Percentiles rank a stretch among this genome's conserved stretches.
These are phyloP conservation scores for Debaryomyces nepalensis DNA, from an alignment of 1,139 yeast species.

Conservation along the genomic window DNA sequence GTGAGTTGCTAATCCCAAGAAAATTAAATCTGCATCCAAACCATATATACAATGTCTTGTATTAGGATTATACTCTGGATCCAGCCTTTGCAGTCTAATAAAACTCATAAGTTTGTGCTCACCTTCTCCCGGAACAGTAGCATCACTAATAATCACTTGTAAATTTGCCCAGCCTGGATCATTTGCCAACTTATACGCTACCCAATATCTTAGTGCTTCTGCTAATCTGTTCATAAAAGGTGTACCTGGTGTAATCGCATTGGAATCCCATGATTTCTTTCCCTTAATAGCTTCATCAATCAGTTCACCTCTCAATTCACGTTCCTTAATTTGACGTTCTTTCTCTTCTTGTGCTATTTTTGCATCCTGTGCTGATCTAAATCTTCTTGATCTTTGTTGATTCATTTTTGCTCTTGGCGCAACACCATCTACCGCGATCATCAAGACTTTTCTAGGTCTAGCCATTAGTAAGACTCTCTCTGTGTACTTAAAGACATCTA, in stretches of 20 bases:
- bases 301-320: conserved; percentile 62
- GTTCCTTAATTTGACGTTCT: conserved; percentile 53
- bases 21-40: conserved; percentile 95
- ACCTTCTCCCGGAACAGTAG: conserved; percentile 99
- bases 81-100: conserved; percentile 83
- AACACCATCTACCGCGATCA: conserved; percentile 98
- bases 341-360: conserved; percentile 67
- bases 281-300: conserved; percentile 68
- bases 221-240: conserved; percentile 95
- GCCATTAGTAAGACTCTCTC: conserved; percentile 92
- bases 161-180: conserved; percentile 92
- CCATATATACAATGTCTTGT: conserved; percentile 95
- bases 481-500: conserved; percentile 87
- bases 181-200: conserved; percentile 79
- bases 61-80: conserved; percentile 85
- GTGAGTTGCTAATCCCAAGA: conserved; percentile 93
- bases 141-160: conserved; percentile 88
- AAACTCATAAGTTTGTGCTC: conserved; percentile 97
- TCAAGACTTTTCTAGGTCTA: conserved; percentile 86
- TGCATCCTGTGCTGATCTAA: conserved; percentile 94
- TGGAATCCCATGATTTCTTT: conserved; percentile 79
- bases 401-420: conserved; percentile 99
- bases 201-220: conserved; percentile 82
- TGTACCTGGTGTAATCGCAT: conserved; percentile 99
- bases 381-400: conserved; percentile 95